Evolutionary conservation across 371 early-diverging fungal species (phyloP).

Genomic region (Nematocida displodere): DNA sequence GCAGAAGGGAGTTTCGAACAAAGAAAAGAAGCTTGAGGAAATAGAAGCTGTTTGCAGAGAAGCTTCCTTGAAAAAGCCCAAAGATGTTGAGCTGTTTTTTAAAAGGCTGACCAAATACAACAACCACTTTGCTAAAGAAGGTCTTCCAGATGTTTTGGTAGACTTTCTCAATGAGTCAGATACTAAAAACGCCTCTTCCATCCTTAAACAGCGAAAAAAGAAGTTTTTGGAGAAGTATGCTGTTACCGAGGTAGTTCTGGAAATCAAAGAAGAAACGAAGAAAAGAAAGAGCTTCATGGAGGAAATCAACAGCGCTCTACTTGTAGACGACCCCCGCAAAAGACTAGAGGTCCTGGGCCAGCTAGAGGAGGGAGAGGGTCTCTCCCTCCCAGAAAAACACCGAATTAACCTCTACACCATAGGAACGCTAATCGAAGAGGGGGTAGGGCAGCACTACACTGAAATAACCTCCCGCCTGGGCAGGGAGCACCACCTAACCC

Average conservation of each 20-base stretch:
- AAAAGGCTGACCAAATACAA: conserved; percentile 34
- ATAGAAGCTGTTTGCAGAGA: conserved; percentile 15
- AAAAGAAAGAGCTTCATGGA: conserved; percentile 9
- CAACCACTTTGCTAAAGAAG: conserved; percentile 20
- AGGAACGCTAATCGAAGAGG: conserved; percentile 27
- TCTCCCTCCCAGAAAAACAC: conserved; percentile 24
- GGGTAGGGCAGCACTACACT: not conserved
- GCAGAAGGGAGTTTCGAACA: conserved; percentile 16
- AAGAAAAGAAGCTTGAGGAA: conserved; percentile 50
- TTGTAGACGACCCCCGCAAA: conserved; percentile 26
- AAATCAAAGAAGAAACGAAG: conserved; percentile 22
- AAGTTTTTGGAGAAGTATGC: conserved; percentile 50
- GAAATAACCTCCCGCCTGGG: conserved; percentile 14
- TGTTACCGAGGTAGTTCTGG: conserved; percentile 7
- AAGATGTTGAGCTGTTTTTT: conserved; percentile 44
- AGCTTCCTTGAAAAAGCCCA: conserved; percentile 43
- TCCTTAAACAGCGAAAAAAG: conserved; percentile 27
- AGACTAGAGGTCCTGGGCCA: conserved; percentile 22
- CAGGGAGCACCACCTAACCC: not conserved
- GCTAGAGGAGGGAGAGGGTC: not conserved
- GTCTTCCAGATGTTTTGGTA: conserved; percentile 14
- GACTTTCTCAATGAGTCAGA: conserved; percentile 20
- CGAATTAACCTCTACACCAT: conserved; percentile 41
- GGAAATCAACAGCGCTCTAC: conserved; percentile 15
- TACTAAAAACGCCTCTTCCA: conserved; percentile 15